Evolutionary conservation across 1,139 yeast genomes (phyloP).

Genomic region (Petasospora rhodanensis): DNA sequence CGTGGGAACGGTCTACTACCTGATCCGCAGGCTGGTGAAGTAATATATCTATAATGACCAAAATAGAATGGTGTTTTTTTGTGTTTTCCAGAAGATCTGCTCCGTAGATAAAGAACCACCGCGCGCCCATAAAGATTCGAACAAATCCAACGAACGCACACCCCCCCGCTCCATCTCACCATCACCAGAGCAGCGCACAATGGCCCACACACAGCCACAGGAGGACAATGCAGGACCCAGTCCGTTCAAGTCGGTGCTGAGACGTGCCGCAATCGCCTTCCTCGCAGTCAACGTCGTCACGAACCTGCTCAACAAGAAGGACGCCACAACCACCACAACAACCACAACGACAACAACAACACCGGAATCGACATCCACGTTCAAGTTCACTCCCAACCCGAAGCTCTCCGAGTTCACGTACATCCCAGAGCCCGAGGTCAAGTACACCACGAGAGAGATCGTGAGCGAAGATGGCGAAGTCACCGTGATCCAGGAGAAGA

Average conservation of each 20-base stretch:
- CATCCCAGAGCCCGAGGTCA: slow-evolving; percentile 14
- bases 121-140: too few species aligned
- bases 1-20: slow-evolving; percentile 60
- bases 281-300: slow-evolving; percentile 6
- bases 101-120: too few species aligned
- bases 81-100: too few species aligned
- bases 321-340: background rate
- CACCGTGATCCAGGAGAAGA: slow-evolving; percentile 7
- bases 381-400: slow-evolving; percentile 12
- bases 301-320: background rate
- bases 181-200: too few species aligned
- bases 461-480: slow-evolving; percentile 14
- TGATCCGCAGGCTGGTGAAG: slow-evolving; percentile 38
- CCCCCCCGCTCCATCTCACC: too few species aligned
- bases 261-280: slow-evolving; percentile 3
- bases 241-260: slow-evolving; percentile 4
- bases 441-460: slow-evolving; percentile 5
- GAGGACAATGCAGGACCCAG: slow-evolving; percentile 1
- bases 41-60: slow-evolving; percentile 3
- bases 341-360: background rate
- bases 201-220: too few species aligned
- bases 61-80: too few species aligned
- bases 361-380: background rate
- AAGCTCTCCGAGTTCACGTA: slow-evolving; percentile 8
- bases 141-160: too few species aligned